These are phyloP conservation scores for Homolaphlyctis polyrhiza DNA, from an alignment of 371 early-diverging fungal species.

Conservation along the genomic window DNA sequence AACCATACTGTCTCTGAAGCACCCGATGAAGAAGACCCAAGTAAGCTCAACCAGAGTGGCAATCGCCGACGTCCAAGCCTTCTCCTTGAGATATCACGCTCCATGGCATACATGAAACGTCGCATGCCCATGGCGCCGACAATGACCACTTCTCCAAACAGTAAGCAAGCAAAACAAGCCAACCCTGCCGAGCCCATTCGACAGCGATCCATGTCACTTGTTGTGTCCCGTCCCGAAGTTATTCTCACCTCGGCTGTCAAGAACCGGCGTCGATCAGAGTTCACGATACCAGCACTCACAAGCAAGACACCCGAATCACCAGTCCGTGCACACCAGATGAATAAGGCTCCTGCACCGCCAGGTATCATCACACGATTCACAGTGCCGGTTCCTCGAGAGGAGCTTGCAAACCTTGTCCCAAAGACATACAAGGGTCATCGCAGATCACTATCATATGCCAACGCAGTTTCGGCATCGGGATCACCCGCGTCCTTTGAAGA, in stretches of 20 bases:
- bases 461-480: constrained; percentile 34
- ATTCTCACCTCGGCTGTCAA: not conserved
- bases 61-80: not conserved
- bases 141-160: not conserved
- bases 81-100: not conserved
- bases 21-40: constrained; percentile 12
- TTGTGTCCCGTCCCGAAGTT: not conserved
- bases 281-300: not conserved
- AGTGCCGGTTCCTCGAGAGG: constrained; percentile 25
- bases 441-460: constrained; percentile 35
- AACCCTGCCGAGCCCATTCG: not conserved
- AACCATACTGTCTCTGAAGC: constrained; percentile 23
- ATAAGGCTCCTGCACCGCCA: constrained; percentile 19
- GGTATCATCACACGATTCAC: constrained; percentile 44
- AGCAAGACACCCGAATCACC: not conserved
- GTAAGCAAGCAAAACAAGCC: not conserved
- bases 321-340: constrained; percentile 5
- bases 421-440: constrained; percentile 26
- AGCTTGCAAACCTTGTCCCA: constrained; percentile 22
- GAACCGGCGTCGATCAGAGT: constrained; percentile 1
- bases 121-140: not conserved
- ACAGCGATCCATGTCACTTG: constrained; percentile 2
- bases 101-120: not conserved
- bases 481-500: constrained; percentile 26
- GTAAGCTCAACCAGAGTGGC: not conserved